phyloP scores from a whole-genome alignment of 148 eudicot genomes.

The Tetragonia tetragonoides region DNA sequence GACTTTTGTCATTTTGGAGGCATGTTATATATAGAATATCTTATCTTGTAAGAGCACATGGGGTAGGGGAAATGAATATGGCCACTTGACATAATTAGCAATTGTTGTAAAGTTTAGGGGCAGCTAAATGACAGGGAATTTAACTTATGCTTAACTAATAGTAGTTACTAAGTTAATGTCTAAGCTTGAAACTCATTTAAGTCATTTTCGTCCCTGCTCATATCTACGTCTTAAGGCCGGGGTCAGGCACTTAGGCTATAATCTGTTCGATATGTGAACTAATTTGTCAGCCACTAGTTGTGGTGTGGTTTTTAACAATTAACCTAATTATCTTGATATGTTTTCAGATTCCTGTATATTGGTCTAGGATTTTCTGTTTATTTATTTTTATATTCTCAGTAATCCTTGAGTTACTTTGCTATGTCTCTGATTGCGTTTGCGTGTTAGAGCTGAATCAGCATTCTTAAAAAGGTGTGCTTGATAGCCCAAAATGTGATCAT shows the following conservation, averaged over 20 bases:
- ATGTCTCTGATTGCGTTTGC: no score
- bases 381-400: no score
- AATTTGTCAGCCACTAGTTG: background rate
- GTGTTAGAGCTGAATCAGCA: no score
- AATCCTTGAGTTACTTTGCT: no score
- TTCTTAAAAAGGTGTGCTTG: no score
- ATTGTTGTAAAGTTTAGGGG: conserved; percentile 11
- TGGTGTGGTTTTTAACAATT: background rate
- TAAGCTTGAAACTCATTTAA: background rate
- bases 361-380: no score
- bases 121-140: background rate
- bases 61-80: conserved; percentile 28
- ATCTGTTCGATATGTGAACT: background rate
- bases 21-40: conserved; percentile 21
- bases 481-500: no score
- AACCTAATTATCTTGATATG: no score
- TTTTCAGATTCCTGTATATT: background rate
- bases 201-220: conserved; percentile 2
- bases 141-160: background rate
- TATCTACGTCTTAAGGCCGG: conserved; percentile 8
- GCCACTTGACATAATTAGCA: conserved; percentile 11
- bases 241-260: background rate
- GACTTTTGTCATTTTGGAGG: conserved; percentile 22
- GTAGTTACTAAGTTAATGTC: background rate
- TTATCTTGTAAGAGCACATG: conserved; percentile 32